Evolutionary conservation across 148 eudicot species (phyloP).

Genomic region (Heliamphora exappendiculata): DNA sequence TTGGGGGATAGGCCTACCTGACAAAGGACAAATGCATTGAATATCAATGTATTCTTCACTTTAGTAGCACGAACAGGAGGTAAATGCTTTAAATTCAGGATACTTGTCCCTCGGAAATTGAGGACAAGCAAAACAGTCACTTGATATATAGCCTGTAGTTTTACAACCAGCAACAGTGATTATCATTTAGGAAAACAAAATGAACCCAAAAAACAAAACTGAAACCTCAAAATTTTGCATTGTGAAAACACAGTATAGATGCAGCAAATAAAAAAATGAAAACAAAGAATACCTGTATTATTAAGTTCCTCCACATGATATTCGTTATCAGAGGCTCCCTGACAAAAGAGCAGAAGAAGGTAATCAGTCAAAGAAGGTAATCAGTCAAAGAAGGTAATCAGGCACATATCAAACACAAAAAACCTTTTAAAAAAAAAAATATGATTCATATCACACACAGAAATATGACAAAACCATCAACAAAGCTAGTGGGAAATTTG

Average conservation of each 20-base stretch:
- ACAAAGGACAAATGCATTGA: conserved; percentile 86
- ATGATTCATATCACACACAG: not conserved
- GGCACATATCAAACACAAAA: not conserved
- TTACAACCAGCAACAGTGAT: not conserved
- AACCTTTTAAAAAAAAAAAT: too few relatives aligned
- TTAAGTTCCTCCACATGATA: conserved; percentile 92
- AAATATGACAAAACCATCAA: not conserved
- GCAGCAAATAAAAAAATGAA: not conserved
- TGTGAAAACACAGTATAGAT: not conserved
- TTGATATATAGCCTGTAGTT: conserved; percentile 72
- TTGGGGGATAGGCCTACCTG: conserved; percentile 48
- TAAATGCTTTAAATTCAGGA: conserved; percentile 42
- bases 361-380: not conserved
- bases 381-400: not conserved
- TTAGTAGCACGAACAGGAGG: conserved; percentile 29
- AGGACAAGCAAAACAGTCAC: conserved; percentile 69
- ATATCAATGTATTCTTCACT: conserved; percentile 78
- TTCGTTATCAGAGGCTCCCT: conserved; percentile 97
- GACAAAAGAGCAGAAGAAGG: conserved; percentile 6
- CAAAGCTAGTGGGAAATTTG: not conserved
- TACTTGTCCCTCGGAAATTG: conserved; percentile 57
- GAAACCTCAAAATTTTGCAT: not conserved
- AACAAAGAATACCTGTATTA: conserved; percentile 51
- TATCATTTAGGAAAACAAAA: not conserved
- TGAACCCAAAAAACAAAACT: not conserved